Evolutionary conservation across 2,329 filamentous ascomycete genomes (phyloP).

Genomic region (Fusarium napiforme): DNA sequence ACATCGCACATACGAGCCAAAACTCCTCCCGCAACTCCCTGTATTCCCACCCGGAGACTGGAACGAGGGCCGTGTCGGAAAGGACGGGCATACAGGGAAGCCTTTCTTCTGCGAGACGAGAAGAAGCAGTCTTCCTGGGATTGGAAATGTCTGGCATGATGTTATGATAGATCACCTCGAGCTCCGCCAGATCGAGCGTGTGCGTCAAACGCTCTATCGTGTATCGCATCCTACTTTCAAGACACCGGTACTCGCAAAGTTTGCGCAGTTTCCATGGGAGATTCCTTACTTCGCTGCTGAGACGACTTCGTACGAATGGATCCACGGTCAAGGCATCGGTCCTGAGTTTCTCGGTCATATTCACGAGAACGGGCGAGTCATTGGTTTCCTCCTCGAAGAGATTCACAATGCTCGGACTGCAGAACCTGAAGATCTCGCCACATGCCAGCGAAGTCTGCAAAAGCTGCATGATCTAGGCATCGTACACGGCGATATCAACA

Average conservation of each 20-base stretch:
- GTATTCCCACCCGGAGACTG: constrained; percentile 53
- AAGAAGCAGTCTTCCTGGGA: constrained; percentile 45
- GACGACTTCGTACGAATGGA: constrained; percentile 47
- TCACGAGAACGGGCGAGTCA: constrained; percentile 46
- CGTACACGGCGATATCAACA: constrained; percentile 50
- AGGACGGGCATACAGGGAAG: constrained; percentile 37
- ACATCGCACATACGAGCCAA: constrained; percentile 49
- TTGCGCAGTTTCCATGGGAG: constrained; percentile 46
- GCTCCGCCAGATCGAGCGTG: constrained; percentile 36
- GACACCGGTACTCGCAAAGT: constrained; percentile 41
- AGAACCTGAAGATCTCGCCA: constrained; percentile 44
- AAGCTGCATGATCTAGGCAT: constrained; percentile 48
- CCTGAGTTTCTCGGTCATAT: constrained; percentile 47
- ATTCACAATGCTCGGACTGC: constrained; percentile 42
- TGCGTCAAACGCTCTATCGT: constrained; percentile 45
- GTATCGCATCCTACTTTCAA: constrained; percentile 42
- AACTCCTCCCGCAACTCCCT: constrained; percentile 49
- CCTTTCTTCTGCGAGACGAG: constrained; percentile 44
- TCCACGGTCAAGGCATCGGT: constrained; percentile 44
- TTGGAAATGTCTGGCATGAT: constrained; percentile 51
- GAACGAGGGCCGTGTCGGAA: constrained; percentile 52
- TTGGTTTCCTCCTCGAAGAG: constrained; percentile 46
- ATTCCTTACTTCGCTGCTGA: constrained; percentile 47
- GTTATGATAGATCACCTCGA: constrained; percentile 50
- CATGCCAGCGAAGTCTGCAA: constrained; percentile 42